Evolutionary conservation across 495 filamentous ascomycete species (phyloP).

Genomic region (Hyaloscypha finlandica): DNA sequence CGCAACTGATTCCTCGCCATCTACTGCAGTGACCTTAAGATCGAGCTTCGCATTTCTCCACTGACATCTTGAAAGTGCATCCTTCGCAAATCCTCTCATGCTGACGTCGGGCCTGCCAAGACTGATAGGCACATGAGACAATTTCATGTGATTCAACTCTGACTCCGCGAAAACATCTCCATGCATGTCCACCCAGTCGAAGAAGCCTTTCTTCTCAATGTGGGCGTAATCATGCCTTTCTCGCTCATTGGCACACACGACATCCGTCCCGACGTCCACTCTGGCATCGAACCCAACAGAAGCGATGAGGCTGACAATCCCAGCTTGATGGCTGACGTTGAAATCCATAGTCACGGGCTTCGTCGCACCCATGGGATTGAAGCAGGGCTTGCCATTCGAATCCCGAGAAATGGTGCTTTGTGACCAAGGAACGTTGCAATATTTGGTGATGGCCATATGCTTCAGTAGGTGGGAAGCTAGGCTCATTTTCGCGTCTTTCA

Average conservation of each 20-base stretch:
- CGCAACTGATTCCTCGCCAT: constrained; percentile 3
- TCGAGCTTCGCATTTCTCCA: constrained; percentile 14
- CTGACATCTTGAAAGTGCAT: constrained; percentile 28
- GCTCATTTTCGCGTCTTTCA: constrained; percentile 66
- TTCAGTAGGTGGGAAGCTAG: constrained; percentile 80
- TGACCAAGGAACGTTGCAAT: constrained; percentile 66
- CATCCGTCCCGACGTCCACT: constrained; percentile 62
- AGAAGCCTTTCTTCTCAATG: constrained; percentile 50
- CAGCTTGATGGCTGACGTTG: constrained; percentile 88
- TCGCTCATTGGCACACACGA: constrained; percentile 75
- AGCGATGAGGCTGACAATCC: constrained; percentile 65
- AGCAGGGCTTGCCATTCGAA: constrained; percentile 67
- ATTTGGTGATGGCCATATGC: constrained; percentile 67
- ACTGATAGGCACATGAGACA: constrained; percentile 17
- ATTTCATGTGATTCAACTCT: constrained; percentile 60
- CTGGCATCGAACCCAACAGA: constrained; percentile 35
- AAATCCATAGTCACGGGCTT: constrained; percentile 62
- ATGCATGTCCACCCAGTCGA: constrained; percentile 74
- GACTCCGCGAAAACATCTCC: constrained; percentile 68
- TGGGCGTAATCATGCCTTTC: constrained; percentile 46
- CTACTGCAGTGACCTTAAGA: constrained; percentile 9
- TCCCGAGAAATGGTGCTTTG: constrained; percentile 60
- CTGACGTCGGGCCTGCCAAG: not conserved
- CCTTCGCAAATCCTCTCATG: constrained; percentile 20
- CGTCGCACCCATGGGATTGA: constrained; percentile 13